These are phyloP conservation scores for Pyrus hybrid DNA, from an alignment of 331 rosid genomes.

Conservation along the genomic window DNA sequence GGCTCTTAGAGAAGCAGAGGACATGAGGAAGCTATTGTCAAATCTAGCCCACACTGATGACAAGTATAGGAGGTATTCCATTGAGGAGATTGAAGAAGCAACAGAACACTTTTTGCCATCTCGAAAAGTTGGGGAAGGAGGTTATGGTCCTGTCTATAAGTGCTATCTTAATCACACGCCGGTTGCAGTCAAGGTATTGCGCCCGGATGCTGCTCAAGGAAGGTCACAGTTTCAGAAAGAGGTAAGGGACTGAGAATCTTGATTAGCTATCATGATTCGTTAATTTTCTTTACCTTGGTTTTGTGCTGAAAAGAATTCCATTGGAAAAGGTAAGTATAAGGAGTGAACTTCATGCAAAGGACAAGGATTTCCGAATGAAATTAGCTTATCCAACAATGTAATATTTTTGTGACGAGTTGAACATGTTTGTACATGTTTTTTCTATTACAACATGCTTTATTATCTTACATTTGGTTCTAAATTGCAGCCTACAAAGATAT, in stretches of 20 bases:
- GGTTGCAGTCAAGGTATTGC: constrained; percentile 77
- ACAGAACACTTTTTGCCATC: constrained; percentile 49
- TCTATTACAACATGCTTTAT: not conserved
- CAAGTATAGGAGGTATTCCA: constrained; percentile 52
- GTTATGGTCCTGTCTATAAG: constrained; percentile 73
- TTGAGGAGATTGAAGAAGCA: constrained; percentile 73
- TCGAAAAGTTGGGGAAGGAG: constrained; percentile 82
- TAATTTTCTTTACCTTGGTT: not conserved
- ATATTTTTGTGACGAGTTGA: not conserved
- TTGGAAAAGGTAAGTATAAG: not conserved
- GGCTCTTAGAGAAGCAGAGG: constrained; percentile 61
- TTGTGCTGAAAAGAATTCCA: not conserved
- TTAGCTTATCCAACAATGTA: not conserved
- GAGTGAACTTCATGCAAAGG: not conserved
- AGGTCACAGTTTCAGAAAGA: constrained; percentile 83
- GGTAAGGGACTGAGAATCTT: constrained; percentile 36
- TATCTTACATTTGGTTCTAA: not conserved
- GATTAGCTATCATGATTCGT: not conserved
- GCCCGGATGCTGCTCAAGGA: constrained; percentile 88
- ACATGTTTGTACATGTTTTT: too few species aligned
- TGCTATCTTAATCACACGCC: constrained; percentile 75
- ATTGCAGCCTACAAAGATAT: not conserved
- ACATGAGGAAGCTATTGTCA: constrained; percentile 44
- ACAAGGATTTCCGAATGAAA: too few species aligned
- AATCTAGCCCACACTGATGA: constrained; percentile 49